phyloP scores from a whole-genome alignment of 2,329 filamentous ascomycete species.

The Curvularia sp. region DNA sequence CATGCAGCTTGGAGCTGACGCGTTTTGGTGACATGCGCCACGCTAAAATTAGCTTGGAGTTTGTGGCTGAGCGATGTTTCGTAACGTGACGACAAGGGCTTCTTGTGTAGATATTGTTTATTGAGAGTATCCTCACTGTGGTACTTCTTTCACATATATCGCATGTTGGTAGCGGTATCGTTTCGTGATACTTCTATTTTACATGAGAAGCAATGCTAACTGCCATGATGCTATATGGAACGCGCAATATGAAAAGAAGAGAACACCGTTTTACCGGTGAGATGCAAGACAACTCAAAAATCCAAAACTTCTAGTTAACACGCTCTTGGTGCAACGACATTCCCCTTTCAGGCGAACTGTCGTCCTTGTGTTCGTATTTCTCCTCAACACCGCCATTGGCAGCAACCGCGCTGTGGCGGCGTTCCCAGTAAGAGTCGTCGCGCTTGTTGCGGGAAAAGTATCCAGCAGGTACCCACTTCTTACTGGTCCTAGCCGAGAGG shows the following conservation, averaged over 20 bases:
- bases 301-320: slow-evolving; percentile 8
- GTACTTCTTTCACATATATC: background rate
- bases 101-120: background rate
- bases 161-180: background rate
- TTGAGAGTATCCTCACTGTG: background rate
- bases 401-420: slow-evolving; percentile 30
- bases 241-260: background rate
- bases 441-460: slow-evolving; percentile 41
- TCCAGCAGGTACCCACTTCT: slow-evolving; percentile 44
- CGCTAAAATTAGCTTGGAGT: slow-evolving; percentile 29
- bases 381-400: slow-evolving; percentile 22
- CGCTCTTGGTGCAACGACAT: slow-evolving; percentile 34
- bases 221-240: background rate
- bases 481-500: slow-evolving; percentile 40
- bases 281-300: background rate
- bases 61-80: slow-evolving; percentile 17
- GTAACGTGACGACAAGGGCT: background rate
- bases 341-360: slow-evolving; percentile 31
- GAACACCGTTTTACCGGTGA: background rate
- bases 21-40: slow-evolving; percentile 32
- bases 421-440: slow-evolving; percentile 38
- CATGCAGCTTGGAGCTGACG: slow-evolving; percentile 15
- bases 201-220: background rate
- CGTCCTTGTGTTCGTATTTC: slow-evolving; percentile 30
- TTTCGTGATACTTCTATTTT: background rate